These are phyloP conservation scores for Botrytis sinoallii DNA, from an alignment of 2,329 filamentous ascomycete genomes.

Conservation along the genomic window DNA sequence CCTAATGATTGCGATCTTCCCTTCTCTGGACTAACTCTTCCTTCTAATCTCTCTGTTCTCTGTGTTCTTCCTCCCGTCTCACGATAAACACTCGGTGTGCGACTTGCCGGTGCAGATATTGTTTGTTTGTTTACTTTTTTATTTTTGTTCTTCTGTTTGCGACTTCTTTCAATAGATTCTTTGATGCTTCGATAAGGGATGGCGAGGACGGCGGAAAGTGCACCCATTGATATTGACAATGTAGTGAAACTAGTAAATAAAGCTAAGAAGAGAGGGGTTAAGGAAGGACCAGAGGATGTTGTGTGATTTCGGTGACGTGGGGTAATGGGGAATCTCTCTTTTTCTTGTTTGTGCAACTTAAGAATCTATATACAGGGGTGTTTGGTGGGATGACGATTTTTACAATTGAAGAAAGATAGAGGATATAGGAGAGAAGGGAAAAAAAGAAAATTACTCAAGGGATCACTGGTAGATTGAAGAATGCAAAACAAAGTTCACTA, in stretches of 20 bases:
- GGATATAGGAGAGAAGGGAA: too few species aligned
- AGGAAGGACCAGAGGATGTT: not conserved
- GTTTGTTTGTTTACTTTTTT: slow-evolving; percentile 1
- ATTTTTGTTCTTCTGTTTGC: not conserved
- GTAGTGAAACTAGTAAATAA: not conserved
- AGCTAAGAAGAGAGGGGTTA: not conserved
- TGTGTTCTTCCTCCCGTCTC: not conserved
- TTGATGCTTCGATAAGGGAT: slow-evolving; percentile 20
- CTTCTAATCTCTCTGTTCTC: not conserved
- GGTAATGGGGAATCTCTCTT: slow-evolving; percentile 12
- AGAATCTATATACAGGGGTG: not conserved
- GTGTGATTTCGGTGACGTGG: slow-evolving; percentile 15
- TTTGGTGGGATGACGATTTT: not conserved
- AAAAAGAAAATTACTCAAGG: not conserved
- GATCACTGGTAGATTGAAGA: not conserved
- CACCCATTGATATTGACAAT: slow-evolving; percentile 26
- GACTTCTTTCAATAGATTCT: slow-evolving; percentile 15
- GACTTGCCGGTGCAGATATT: slow-evolving; percentile 1
- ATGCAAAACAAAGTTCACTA: not conserved
- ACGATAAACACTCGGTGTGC: not conserved
- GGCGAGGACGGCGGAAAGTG: slow-evolving; percentile 24
- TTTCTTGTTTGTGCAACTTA: slow-evolving; percentile 6
- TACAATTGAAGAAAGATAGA: not conserved
- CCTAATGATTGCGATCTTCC: slow-evolving; percentile 18
- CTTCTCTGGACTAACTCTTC: not conserved